Evolutionary conservation across 2,329 filamentous ascomycete species (phyloP).

Genomic region (Zalaria obscura): DNA sequence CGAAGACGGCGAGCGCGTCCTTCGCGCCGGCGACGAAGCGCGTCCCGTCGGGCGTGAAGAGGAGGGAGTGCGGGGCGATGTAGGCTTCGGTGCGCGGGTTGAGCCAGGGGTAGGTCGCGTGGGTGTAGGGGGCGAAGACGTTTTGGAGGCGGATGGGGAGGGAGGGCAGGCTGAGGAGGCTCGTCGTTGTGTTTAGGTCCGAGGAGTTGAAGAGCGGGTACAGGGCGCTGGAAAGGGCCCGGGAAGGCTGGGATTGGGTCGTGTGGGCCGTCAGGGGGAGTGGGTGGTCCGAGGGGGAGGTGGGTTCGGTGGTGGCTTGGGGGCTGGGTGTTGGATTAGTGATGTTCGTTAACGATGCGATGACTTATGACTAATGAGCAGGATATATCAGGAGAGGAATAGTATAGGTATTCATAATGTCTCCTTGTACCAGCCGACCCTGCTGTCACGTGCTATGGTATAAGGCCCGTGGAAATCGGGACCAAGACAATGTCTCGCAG

Average conservation of each 20-base stretch:
- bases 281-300: no score
- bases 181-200: conserved; percentile 33
- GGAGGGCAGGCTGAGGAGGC: conserved; percentile 38
- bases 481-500: no score
- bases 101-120: conserved; percentile 41
- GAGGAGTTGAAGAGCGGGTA: conserved; percentile 41
- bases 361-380: no score
- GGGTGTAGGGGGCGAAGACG: conserved; percentile 26
- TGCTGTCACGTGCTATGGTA: no score
- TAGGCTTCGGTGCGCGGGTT: conserved; percentile 42
- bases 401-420: no score
- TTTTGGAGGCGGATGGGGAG: conserved; percentile 44
- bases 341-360: conserved; percentile 30
- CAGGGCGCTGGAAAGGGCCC: conserved; percentile 32
- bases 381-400: no score
- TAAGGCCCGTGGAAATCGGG: no score
- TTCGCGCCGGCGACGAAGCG: conserved; percentile 44
- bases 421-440: no score
- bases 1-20: conserved; percentile 41
- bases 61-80: conserved; percentile 38
- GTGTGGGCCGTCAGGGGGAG: no score
- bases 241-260: conserved; percentile 16
- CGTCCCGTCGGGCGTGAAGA: conserved; percentile 34
- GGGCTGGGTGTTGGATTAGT: conserved; percentile 20
- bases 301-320: no score